phyloP scores from a whole-genome alignment of 2,329 filamentous ascomycete genomes.

The Stagonosporopsis chrysanthemi region DNA sequence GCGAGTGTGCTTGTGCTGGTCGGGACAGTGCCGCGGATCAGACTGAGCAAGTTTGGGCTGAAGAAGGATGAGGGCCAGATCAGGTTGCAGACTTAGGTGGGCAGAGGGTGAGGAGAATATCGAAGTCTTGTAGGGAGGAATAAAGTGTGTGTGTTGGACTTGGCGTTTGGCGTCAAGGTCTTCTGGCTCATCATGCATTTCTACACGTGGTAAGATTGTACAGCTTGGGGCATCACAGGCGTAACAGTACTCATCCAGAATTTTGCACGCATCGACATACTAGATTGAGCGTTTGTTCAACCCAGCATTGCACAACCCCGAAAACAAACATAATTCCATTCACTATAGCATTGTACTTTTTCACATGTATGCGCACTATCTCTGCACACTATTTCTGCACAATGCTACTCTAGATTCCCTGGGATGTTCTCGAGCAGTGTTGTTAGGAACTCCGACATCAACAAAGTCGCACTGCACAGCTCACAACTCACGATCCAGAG shows the following conservation, averaged over 20 bases:
- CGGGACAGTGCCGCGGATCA: constrained; percentile 80
- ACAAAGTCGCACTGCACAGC: not conserved
- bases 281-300: not conserved
- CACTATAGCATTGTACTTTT: not conserved
- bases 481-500: not conserved
- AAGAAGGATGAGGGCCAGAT: constrained; percentile 29
- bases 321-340: not conserved
- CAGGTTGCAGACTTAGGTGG: constrained; percentile 18
- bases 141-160: not conserved
- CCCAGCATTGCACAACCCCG: not conserved
- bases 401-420: not conserved
- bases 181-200: not conserved
- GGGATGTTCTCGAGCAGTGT: not conserved
- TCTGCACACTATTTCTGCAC: not conserved
- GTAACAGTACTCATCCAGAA: too few relatives aligned
- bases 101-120: not conserved
- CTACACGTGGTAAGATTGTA: not conserved
- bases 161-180: not conserved
- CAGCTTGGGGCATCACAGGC: not conserved
- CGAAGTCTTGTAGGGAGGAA: not conserved
- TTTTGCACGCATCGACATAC: not conserved
- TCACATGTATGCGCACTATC: not conserved
- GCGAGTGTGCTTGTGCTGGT: constrained; percentile 70
- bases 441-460: not conserved
- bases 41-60: constrained; percentile 80